Conservation (phyloP, 164 flowering plant genomes). For the Pachysandra terminalis region DNA sequence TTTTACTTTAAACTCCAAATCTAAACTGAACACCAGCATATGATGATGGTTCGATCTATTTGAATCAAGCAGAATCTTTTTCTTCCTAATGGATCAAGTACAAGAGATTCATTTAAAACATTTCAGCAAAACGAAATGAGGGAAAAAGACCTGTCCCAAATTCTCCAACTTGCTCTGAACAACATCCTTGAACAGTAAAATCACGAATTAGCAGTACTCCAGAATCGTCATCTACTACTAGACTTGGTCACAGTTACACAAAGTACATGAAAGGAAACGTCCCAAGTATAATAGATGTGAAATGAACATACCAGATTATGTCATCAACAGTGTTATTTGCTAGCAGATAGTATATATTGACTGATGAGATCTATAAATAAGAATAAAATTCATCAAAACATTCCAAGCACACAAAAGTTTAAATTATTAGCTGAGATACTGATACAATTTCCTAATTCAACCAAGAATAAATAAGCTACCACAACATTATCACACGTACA, state of each 20-base stretch:
- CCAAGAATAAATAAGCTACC: not conserved
- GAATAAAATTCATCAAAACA: not conserved
- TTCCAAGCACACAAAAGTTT: not conserved
- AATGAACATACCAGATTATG: conserved; percentile 71
- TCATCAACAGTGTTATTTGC: conserved; percentile 97
- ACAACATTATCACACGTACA: not conserved
- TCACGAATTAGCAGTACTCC: not conserved
- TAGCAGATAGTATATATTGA: conserved; percentile 77
- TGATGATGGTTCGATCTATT: not conserved
- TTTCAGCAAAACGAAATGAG: not conserved
- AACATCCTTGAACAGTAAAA: conserved; percentile 63
- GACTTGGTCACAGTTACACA: not conserved
- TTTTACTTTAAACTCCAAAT: not conserved
- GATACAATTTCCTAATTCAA: not conserved
- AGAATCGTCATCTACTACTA: not conserved
- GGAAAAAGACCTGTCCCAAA: conserved; percentile 74
- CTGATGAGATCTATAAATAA: conserved; percentile 70
- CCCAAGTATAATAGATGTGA: conserved; percentile 6
- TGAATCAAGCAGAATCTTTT: not conserved
- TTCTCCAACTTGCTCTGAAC: conserved; percentile 94
- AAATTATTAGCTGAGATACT: not conserved
- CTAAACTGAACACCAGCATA: not conserved
- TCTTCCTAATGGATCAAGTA: not conserved
- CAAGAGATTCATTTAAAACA: not conserved
- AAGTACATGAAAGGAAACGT: not conserved